phyloP scores from a whole-genome alignment of 345 rosid genomes.

The Salix koriyanagi region DNA sequence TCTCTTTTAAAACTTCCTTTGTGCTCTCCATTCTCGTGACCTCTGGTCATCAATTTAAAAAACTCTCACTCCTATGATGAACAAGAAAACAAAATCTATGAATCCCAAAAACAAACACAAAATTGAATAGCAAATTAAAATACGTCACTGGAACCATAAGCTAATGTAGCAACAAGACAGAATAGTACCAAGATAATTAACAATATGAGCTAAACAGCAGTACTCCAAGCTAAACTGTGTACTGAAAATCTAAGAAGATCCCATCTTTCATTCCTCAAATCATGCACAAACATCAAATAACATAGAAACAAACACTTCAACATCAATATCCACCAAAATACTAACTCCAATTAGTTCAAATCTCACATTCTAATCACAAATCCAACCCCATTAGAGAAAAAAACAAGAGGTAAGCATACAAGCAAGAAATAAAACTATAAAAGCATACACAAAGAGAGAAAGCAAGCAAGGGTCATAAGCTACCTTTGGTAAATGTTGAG shows the following conservation, averaged over 20 bases:
- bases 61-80: background rate
- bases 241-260: background rate
- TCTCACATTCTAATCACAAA: background rate
- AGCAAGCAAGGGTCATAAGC: background rate
- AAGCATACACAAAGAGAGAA: conserved; percentile 4
- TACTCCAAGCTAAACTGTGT: background rate
- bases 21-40: background rate
- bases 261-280: background rate
- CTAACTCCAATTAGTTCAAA: background rate
- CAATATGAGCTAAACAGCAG: background rate
- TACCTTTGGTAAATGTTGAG: conserved; percentile 22
- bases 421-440: background rate
- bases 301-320: background rate
- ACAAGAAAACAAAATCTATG: background rate
- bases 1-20: background rate
- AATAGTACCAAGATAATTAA: background rate
- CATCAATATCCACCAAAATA: background rate
- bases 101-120: background rate
- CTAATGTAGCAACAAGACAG: background rate
- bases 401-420: background rate
- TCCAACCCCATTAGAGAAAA: conserved; percentile 10
- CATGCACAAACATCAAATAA: background rate
- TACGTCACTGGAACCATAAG: background rate
- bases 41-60: background rate
- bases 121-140: background rate